Conservation (phyloP, 2,329 filamentous ascomycete genomes). For the Neospermospora avenae region DNA sequence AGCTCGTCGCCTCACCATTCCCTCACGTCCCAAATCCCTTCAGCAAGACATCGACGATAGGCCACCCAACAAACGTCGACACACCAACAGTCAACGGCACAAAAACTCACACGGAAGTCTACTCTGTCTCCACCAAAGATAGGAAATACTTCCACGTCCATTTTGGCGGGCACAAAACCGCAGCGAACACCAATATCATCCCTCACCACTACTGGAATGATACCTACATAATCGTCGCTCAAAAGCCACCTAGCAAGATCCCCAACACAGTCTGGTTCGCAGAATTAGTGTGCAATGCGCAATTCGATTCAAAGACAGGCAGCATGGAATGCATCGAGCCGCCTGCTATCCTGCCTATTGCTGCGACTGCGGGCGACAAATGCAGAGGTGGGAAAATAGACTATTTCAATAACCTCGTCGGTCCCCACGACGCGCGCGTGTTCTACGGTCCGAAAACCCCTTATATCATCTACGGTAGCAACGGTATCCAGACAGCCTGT, state of each 20-base stretch:
- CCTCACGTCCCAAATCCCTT: neutral
- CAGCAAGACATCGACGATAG: neutral
- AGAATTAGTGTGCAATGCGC: constrained; percentile 50
- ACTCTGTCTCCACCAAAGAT: constrained; percentile 45
- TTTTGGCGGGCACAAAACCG: constrained; percentile 40
- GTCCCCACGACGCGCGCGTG: constrained; percentile 57
- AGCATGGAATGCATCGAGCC: constrained; percentile 42
- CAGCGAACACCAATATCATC: constrained; percentile 56
- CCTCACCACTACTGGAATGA: constrained; percentile 48
- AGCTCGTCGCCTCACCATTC: neutral
- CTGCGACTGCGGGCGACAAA: constrained; percentile 42
- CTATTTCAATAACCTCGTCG: constrained; percentile 42
- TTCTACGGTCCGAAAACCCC: constrained; percentile 51
- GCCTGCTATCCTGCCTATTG: constrained; percentile 44
- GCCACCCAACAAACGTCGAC: neutral
- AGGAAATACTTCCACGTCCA: constrained; percentile 47
- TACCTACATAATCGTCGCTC: constrained; percentile 51
- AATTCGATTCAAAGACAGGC: constrained; percentile 39
- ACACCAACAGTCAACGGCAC: neutral
- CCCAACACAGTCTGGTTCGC: constrained; percentile 35
- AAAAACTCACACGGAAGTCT: constrained; percentile 8
- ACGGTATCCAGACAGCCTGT: constrained; percentile 48
- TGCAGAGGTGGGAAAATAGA: constrained; percentile 45
- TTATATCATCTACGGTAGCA: constrained; percentile 53
- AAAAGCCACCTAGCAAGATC: constrained; percentile 35